Base-by-base conservation (phyloP, 305 asterid genomes). In the Rubia peregrina region DNA sequence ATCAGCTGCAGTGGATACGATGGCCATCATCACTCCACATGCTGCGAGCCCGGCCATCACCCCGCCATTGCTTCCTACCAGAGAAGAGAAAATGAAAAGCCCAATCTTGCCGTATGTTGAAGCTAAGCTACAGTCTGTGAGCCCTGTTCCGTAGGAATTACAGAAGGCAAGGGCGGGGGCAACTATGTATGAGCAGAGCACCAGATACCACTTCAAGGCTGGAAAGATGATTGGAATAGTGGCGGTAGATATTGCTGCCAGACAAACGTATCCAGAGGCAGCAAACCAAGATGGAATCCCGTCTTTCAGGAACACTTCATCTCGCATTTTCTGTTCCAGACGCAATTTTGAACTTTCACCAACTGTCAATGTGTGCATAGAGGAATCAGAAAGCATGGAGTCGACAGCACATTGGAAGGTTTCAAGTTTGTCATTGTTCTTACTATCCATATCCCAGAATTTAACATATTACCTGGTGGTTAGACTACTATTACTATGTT, bases 121-220 rank as follows among this genome's bases (percentile, higher is more conserved):
- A 68, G 97, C 92, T 76, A 93, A 80, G 80, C 86, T 90, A 95
- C 96, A 93, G 84, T 93, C 98, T 10, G 98, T 93, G 71, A 93
- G 90, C 41, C 97, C 98, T 49, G 92, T 76, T 67, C 98, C 98
- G 17, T 93, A 93, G 19, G 97, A 90, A 79, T 93, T 93, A 88
- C 96, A 93, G 88, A 93, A 90, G 75, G 98, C 97, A 64, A 93
- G 92, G 65, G 97, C 98, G 61, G 98, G 98, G 77, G 98, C 98
- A 69, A 93, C 73, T 61, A 93, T 42, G 80, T 93, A 93, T 12
- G 95, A 82, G 71, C 96, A 93, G 67, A 93, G 96, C 74, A 93
- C 98, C 40, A 90, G 76, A 72, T 93, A 93, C 98, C 98, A 93
- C 75, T 90, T 93, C 17, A 90, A 85, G 38, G 98, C 92, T 13